phyloP scores from a whole-genome alignment of 1,284 basidiomycete genomes.

The Ustilago tritici region DNA sequence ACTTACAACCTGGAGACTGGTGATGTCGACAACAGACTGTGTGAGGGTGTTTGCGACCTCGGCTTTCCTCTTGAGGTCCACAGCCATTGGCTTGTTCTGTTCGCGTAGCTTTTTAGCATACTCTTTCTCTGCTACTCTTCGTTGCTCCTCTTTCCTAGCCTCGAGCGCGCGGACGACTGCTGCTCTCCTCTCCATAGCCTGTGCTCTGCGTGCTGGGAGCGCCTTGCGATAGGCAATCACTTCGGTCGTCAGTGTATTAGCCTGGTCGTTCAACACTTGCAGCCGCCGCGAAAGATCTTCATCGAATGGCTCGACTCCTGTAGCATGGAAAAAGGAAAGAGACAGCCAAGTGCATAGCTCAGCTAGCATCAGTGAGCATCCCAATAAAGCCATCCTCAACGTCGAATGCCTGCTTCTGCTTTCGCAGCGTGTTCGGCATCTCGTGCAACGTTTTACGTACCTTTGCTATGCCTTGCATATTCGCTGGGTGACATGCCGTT shows the following conservation, averaged over 20 bases:
- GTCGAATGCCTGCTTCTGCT: not conserved
- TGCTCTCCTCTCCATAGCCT: slow-evolving; percentile 43
- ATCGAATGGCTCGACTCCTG: slow-evolving; percentile 47
- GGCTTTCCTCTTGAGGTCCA: slow-evolving; percentile 45
- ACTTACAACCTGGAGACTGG: slow-evolving; percentile 47
- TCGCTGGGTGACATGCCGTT: slow-evolving; percentile 46
- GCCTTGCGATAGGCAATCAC: slow-evolving; percentile 45
- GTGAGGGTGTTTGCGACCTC: slow-evolving; percentile 44
- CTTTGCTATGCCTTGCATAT: slow-evolving; percentile 43
- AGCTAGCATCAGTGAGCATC: not conserved
- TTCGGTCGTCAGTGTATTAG: slow-evolving; percentile 44
- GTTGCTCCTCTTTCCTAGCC: slow-evolving; percentile 44
- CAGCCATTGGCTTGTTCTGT: slow-evolving; percentile 26
- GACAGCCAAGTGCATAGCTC: not conserved
- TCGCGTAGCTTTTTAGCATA: slow-evolving; percentile 26
- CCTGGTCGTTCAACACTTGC: slow-evolving; percentile 40
- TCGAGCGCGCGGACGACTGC: slow-evolving; percentile 41
- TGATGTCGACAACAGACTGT: slow-evolving; percentile 44
- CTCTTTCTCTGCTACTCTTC: slow-evolving; percentile 30
- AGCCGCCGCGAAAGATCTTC: slow-evolving; percentile 43
- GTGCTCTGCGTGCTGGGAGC: slow-evolving; percentile 37
- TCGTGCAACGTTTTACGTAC: slow-evolving; percentile 8
- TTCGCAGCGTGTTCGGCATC: not conserved
- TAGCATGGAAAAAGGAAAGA: not conserved
- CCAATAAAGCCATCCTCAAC: not conserved